Conservation (phyloP, 2,329 filamentous ascomycete species). For the Diaporthe amygdali region DNA sequence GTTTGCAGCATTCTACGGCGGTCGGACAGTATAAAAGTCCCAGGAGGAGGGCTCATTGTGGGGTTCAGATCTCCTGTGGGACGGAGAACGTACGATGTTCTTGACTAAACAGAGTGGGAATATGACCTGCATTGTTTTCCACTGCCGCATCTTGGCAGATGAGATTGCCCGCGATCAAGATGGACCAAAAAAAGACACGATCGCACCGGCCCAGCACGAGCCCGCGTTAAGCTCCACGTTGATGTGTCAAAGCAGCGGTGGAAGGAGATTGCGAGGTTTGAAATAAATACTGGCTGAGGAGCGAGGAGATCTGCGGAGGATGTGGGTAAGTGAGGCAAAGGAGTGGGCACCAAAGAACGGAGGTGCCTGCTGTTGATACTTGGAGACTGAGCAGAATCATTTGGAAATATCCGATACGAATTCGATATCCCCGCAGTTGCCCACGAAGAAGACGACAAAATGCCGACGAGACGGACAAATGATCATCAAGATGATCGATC, state of each 20-base stretch:
- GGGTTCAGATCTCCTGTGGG: not conserved
- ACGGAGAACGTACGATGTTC: not conserved
- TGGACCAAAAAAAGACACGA: too few species aligned
- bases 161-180: not conserved
- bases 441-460: not conserved
- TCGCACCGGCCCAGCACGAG: not conserved
- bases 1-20: not conserved
- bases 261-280: conserved; percentile 9
- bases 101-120: not conserved
- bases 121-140: not conserved
- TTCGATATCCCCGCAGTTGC: not conserved
- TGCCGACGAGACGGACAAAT: not conserved
- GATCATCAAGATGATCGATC: not conserved
- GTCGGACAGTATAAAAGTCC: not conserved
- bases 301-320: not conserved
- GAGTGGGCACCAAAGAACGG: not conserved
- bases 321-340: not conserved
- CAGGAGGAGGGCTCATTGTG: not conserved
- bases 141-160: not conserved
- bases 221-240: not conserved
- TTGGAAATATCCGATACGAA: too few species aligned
- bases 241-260: not conserved
- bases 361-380: too few species aligned
- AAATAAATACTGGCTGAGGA: not conserved
- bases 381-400: not conserved